Conservation (phyloP, 2,329 filamentous ascomycete genomes). For the Tolypocladium inflatum region DNA sequence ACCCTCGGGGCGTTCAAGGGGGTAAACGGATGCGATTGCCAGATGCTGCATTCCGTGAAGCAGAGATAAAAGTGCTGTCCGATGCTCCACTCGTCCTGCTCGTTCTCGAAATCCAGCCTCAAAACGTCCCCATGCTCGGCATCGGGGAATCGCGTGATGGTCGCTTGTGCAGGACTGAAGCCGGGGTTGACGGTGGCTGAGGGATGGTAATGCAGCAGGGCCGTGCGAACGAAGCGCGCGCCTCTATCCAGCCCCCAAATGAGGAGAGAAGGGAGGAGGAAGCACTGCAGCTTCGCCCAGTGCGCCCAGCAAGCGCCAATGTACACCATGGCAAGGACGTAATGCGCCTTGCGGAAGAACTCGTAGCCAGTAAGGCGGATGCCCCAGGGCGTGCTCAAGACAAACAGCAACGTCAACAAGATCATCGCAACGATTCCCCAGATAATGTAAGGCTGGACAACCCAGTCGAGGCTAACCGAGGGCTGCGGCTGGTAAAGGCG, state of each 20-base stretch:
- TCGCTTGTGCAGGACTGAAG: slow-evolving; percentile 44
- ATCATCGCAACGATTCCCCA: slow-evolving; percentile 64
- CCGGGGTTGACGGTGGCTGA: slow-evolving; percentile 30
- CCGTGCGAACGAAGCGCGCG: slow-evolving; percentile 47
- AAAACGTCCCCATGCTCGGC: slow-evolving; percentile 51
- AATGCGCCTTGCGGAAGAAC: slow-evolving; percentile 67
- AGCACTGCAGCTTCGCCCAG: slow-evolving; percentile 59
- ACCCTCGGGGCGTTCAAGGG: slow-evolving; percentile 44
- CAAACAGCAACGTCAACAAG: slow-evolving; percentile 50
- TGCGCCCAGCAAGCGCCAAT: slow-evolving; percentile 69
- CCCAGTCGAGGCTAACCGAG: slow-evolving; percentile 42
- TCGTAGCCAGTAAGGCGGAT: slow-evolving; percentile 65
- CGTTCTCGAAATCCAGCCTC: slow-evolving; percentile 55
- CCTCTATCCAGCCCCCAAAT: slow-evolving; percentile 58
- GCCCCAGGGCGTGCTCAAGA: slow-evolving; percentile 45
- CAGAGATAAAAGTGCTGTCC: slow-evolving; percentile 66
- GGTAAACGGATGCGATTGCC: slow-evolving; percentile 67
- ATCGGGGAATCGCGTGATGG: slow-evolving; percentile 39
- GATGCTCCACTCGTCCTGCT: slow-evolving; percentile 51
- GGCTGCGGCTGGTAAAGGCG: slow-evolving; percentile 66
- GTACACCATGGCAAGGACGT: slow-evolving; percentile 63
- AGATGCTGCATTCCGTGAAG: slow-evolving; percentile 56
- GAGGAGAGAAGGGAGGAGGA: slow-evolving; percentile 55
- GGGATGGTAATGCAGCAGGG: slow-evolving; percentile 52
- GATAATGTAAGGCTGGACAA: slow-evolving; percentile 58